phyloP scores from a whole-genome alignment of 805 yeast genomes.

The Metschnikowia similis region DNA sequence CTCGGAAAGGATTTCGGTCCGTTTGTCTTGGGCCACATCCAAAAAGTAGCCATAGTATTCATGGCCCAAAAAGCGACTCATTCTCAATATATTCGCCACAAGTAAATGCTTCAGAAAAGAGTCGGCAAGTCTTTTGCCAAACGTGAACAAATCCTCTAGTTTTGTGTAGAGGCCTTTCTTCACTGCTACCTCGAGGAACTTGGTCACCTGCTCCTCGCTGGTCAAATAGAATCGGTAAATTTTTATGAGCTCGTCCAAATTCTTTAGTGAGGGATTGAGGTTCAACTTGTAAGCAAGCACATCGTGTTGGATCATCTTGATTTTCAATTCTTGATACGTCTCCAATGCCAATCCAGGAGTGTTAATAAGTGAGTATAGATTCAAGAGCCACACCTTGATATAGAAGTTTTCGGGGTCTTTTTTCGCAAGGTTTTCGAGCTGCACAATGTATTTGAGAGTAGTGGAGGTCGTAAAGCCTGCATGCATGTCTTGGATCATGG shows the following conservation, averaged over 20 bases:
- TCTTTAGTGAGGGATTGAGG: conserved; percentile 39
- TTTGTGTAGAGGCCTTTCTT: conserved; percentile 61
- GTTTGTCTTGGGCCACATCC: conserved; percentile 14
- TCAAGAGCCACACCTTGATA: conserved; percentile 65
- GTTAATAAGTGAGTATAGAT: conserved; percentile 58
- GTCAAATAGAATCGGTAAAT: conserved; percentile 51
- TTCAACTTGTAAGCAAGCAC: conserved; percentile 54
- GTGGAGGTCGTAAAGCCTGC: conserved; percentile 21
- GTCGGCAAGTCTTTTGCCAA: conserved; percentile 46
- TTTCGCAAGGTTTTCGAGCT: conserved; percentile 53
- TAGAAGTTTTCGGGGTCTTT: conserved; percentile 71
- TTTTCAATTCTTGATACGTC: conserved; percentile 52
- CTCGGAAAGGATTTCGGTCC: conserved; percentile 13
- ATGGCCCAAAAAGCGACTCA: conserved; percentile 28
- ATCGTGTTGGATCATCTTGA: conserved; percentile 76
- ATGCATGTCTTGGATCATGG: conserved; percentile 15
- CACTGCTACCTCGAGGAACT: conserved; percentile 50
- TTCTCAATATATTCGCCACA: conserved; percentile 30
- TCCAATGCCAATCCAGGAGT: conserved; percentile 44
- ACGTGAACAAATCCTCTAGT: conserved; percentile 59
- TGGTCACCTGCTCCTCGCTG: conserved; percentile 47
- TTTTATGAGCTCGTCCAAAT: conserved; percentile 27
- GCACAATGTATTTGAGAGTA: conserved; percentile 38
- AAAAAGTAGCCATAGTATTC: conserved; percentile 27
- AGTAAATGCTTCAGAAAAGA: conserved; percentile 47